Evolutionary conservation across 192 early-diverging fungal species (phyloP).

Genomic region (Rhizoclosmatium globosum): DNA sequence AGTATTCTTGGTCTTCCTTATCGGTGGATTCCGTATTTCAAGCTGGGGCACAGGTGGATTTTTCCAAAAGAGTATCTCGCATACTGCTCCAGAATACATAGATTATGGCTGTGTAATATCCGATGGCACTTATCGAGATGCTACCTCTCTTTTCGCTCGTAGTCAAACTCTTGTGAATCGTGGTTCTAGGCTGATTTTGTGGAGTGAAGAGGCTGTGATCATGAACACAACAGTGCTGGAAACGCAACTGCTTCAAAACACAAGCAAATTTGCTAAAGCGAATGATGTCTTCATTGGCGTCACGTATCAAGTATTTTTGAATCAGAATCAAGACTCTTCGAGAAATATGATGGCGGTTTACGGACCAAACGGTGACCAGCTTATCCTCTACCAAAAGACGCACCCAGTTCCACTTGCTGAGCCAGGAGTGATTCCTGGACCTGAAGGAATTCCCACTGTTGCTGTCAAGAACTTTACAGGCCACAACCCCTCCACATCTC

Average conservation of each 20-base stretch:
- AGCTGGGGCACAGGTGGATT: slow-evolving; percentile 1
- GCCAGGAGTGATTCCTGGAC: background rate
- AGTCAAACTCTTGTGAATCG: background rate
- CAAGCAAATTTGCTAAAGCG: background rate
- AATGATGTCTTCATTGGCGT: background rate
- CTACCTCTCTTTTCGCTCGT: background rate
- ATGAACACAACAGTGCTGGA: background rate
- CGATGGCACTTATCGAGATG: background rate
- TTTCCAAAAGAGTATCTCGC: background rate
- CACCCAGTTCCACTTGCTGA: background rate
- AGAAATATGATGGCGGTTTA: background rate
- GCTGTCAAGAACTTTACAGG: background rate
- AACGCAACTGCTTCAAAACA: background rate
- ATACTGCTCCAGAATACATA: background rate
- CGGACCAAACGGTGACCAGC: background rate
- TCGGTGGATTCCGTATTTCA: background rate
- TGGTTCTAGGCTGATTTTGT: background rate
- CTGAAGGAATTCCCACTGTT: background rate
- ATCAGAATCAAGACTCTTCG: background rate
- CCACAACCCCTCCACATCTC: background rate
- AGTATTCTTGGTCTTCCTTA: background rate
- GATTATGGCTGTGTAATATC: background rate
- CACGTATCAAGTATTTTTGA: background rate
- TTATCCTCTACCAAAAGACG: background rate
- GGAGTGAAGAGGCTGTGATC: background rate